phyloP scores from a whole-genome alignment of 2,329 filamentous ascomycete genomes.

The Capronia americana region DNA sequence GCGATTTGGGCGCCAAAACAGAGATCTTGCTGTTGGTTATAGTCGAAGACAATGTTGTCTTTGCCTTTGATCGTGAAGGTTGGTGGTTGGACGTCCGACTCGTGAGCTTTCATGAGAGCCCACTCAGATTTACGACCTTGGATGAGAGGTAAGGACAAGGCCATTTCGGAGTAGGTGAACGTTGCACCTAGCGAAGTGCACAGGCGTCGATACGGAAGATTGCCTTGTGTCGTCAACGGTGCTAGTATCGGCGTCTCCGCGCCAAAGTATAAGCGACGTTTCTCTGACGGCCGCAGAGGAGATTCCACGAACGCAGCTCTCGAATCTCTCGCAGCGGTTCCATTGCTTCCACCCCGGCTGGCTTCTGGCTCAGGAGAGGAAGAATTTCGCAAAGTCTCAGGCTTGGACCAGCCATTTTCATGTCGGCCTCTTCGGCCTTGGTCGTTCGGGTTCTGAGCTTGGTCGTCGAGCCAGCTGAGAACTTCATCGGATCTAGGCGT shows the following conservation, averaged over 20 bases:
- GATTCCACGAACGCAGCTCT: conserved; percentile 83
- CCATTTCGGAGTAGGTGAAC: conserved; percentile 98
- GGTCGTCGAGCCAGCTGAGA: conserved; percentile 76
- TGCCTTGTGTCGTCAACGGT: conserved; percentile 94
- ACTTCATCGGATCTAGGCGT: conserved; percentile 78
- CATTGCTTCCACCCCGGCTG: conserved; percentile 50
- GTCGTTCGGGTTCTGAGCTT: conserved; percentile 51
- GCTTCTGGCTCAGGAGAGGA: conserved; percentile 41
- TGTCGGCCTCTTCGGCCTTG: conserved; percentile 54
- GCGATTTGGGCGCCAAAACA: conserved; percentile 93
- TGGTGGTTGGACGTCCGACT: conserved; percentile 77
- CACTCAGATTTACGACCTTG: conserved; percentile 92
- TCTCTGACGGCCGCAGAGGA: conserved; percentile 89
- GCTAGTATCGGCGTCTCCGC: conserved; percentile 92
- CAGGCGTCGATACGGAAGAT: conserved; percentile 89
- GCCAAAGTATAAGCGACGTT: conserved; percentile 91
- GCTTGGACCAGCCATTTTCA: conserved; percentile 44
- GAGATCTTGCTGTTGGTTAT: conserved; percentile 81
- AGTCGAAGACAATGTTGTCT: conserved; percentile 69
- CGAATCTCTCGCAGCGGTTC: conserved; percentile 67
- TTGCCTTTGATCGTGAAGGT: conserved; percentile 60
- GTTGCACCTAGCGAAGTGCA: conserved; percentile 89
- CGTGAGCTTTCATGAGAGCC: conserved; percentile 92
- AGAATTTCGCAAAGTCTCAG: conserved; percentile 33
- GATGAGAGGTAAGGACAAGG: conserved; percentile 85